Evolutionary conservation across 176 grass and related monocot genomes (phyloP).

Genomic region (Triticum dicoccoides): DNA sequence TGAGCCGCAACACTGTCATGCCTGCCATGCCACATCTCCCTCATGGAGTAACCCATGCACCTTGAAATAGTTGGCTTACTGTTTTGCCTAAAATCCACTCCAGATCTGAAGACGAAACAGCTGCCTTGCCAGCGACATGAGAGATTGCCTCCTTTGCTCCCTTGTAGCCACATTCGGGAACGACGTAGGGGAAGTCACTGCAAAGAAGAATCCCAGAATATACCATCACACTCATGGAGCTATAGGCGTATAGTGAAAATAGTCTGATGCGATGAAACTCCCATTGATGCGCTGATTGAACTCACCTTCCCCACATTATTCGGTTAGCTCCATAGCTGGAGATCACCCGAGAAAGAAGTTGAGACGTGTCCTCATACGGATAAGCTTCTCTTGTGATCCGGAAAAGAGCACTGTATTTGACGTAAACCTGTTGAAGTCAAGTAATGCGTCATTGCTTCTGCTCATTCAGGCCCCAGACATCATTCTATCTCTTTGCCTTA

Average conservation of each 20-base stretch:
- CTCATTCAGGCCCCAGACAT: background rate
- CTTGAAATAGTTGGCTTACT: conserved; percentile 48
- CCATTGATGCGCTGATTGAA: background rate
- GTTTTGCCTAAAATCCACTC: conserved; percentile 76
- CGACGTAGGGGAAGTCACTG: conserved; percentile 79
- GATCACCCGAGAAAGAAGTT: conserved; percentile 58
- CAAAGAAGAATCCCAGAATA: conserved; percentile 25
- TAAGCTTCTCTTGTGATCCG: conserved; percentile 67
- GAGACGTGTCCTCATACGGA: conserved; percentile 70
- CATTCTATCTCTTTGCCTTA: background rate
- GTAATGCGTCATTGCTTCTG: background rate
- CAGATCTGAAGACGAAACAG: conserved; percentile 46
- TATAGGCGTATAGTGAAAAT: background rate
- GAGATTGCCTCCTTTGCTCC: conserved; percentile 56
- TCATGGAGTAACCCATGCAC: conserved; percentile 43
- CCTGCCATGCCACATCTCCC: background rate
- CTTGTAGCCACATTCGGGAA: conserved; percentile 82
- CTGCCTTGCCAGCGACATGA: conserved; percentile 41
- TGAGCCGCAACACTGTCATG: background rate
- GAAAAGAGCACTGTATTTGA: conserved; percentile 91
- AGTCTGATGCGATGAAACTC: background rate
- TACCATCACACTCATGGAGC: background rate
- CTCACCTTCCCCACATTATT: conserved; percentile 90
- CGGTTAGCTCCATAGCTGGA: conserved; percentile 64
- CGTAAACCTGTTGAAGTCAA: conserved; percentile 54